Base-by-base conservation (phyloP, 306 rosid species). In the Albizia julibrissin region DNA sequence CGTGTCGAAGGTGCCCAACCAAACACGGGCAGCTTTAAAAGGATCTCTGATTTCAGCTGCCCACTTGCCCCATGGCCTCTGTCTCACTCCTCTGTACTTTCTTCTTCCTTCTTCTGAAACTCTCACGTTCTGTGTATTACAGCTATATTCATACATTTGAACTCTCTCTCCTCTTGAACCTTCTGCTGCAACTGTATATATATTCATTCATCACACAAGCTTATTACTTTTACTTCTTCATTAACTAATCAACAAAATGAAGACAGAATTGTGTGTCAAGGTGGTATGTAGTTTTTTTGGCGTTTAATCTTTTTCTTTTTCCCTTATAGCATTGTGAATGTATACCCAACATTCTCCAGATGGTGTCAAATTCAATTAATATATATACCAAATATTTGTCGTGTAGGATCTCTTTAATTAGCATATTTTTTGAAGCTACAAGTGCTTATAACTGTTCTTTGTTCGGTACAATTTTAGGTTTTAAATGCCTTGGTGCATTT, bases 61-160 rank as follows among this genome's bases (percentile, higher is more conserved):
- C 94, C 94, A 91, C 67, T 91, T 91, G 5, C 94, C 94, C 94
- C 94, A 91, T 1, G 94, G 94, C 70, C 94, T 84, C 78, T 89
- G 94, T 31, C 94, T 89, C 58, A 91, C 94, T 15, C 94, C 94
- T 84, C 94, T 81, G 86, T 91, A 91, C 26, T 80, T 87, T 65
- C 91, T 89, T 8, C 86, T 89, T 71, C 37, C 56, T 81, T 80
- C 16, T 81, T 80, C 12, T 22, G 65, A 21, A 1, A 34, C 76
- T 19, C 80, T 81, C 18, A 12, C 65, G 24, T 15, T 83, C 43
- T 82, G 86, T 54, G 56, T 2, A 5, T 24, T 44, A 16, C 39
- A 72, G 44, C 79, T 85, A 44, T 89, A 91, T 79, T 91, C 94
- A 14, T 89, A 91, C 11, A 83, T 84, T 3, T 83, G 72, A 54